Evolutionary conservation across 2,329 filamentous ascomycete genomes (phyloP), one percentile per base, ranked within the genome.

Genomic region (Trichoderma aggressivum): DNA sequence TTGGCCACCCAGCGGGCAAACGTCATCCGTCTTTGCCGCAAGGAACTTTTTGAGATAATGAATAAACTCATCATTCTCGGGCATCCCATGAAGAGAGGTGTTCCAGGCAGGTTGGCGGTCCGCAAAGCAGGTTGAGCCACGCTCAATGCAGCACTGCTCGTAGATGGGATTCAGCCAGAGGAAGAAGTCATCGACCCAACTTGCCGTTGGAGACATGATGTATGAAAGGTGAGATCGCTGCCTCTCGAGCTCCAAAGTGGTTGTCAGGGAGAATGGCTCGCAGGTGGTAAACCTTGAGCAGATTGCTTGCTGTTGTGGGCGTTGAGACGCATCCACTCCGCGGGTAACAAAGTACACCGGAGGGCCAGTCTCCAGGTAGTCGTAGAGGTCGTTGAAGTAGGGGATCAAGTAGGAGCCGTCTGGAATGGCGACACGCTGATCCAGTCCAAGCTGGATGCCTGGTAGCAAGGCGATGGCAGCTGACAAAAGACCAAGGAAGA

Each of bases 131-230:
- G 91, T 85, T 75, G 90, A 84, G 59, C 88, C 88, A 63, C 89
- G 79, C 72, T 95, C 90, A 47, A 92, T 86, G 76, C 93, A 98
- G 82, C 87, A 90, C 63, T 87, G 83, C 58, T 94, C 92, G 26
- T 83, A 82, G 56, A 93, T 88, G 0, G 96, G 96, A 75, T 98
- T 97, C n/a, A 98, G 84, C 95, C 96, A 99, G 72, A 93, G 87
- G 82, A 98, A 94, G 82, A 94, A 98, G 79, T 99, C 96, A 75
- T 99, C 96, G 21, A 99, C 88, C 96, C 96, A 99, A 80, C 92
- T 98, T 3, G 97, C 96, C 0, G 95, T 91, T 0, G 94, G 92
- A 11, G 94, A 91, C 7, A 94, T 88, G 75, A 99, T 93, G 80
- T 94, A 98, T 1, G 94, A 98, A 1, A 95, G 86, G 7, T 97